Base-by-base conservation (phyloP, 73 alveolate genomes). In the Paramecium caudatum region DNA sequence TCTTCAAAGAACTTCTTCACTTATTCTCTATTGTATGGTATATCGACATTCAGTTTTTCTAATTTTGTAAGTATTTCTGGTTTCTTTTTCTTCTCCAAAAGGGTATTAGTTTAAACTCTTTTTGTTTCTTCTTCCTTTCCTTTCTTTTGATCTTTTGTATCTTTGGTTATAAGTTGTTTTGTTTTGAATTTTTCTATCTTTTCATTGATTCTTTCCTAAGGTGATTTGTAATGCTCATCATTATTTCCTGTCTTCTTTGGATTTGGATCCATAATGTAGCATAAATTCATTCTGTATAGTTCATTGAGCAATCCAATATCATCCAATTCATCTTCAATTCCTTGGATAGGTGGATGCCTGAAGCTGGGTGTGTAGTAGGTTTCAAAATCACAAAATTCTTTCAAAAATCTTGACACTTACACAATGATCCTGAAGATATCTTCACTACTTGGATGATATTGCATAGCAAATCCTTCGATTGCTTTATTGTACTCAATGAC, bases 351-450 rank as follows among this genome's bases (percentile, higher is more conserved):
- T 1, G 97, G 97, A 82, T 94, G 97, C 74, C 93, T 90, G 80
- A 94, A 94, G 6, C 88, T 74, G 21, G 97, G 97, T 36, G 95
- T 91, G 70, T 36, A 82, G 34, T 87, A 48, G 2, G 95, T 91
- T 90, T 91, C 97, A 19, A 94, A 82, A 49, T 94, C 97, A 47
- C 96, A 93, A 17, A 94, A 85, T 41, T 94, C 97, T 81, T 92
- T 82, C 82, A 94, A 82, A 63, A 94, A 94, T 61, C 95, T 85
- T 17, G 95, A 80, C 12, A 94, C 90, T 47, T 94, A 50, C n/a
- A 94, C 94, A 32, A 94, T 62, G 43, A 94, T 92, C 61, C 93
- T 94, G 41, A 94, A 94, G 6, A 94, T 62, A 61, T 94, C 96
- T 37, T 94, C 48, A 43, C 93, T 90, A 82, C 78, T 94, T 1